Evolutionary conservation across 75 land plant genomes (phyloP).

Genomic region (Cunninghamia lanceolata): DNA sequence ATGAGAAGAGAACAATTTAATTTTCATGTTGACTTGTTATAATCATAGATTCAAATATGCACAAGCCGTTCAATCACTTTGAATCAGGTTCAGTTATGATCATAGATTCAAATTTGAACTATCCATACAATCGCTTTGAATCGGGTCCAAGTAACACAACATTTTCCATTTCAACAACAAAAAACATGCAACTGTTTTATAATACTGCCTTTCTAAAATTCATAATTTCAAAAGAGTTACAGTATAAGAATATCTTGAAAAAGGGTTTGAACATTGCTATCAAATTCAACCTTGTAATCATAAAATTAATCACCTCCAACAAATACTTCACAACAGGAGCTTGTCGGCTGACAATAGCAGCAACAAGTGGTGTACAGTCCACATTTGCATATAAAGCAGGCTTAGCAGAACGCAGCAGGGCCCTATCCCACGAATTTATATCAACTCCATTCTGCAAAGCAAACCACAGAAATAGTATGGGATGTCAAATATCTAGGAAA

Average conservation of each 20-base stretch:
- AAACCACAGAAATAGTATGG: background rate
- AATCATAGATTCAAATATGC: slow-evolving; percentile 6
- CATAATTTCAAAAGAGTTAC: background rate
- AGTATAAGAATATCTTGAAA: background rate
- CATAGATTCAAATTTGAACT: slow-evolving; percentile 4
- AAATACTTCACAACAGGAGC: slow-evolving; percentile 39
- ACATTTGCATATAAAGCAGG: slow-evolving; percentile 55
- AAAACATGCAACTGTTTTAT: background rate
- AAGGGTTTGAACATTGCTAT: background rate
- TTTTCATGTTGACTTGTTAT: background rate
- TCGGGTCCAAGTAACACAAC: background rate
- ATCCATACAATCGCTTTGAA: slow-evolving; percentile 4
- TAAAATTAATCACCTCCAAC: slow-evolving; percentile 36
- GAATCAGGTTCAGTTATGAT: background rate
- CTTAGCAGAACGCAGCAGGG: slow-evolving; percentile 49
- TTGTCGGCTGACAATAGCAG: slow-evolving; percentile 52
- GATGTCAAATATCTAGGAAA: slow-evolving; percentile 4
- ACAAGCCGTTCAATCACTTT: too few species aligned
- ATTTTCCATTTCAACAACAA: background rate
- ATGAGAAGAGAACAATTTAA: background rate
- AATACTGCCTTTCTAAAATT: background rate
- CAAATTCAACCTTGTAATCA: slow-evolving; percentile 4
- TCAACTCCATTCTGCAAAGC: slow-evolving; percentile 59
- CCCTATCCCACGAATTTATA: slow-evolving; percentile 39
- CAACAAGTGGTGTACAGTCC: slow-evolving; percentile 50